Base-by-base conservation (phyloP, 2,329 filamentous ascomycete species). In the Penicillium sp. region DNA sequence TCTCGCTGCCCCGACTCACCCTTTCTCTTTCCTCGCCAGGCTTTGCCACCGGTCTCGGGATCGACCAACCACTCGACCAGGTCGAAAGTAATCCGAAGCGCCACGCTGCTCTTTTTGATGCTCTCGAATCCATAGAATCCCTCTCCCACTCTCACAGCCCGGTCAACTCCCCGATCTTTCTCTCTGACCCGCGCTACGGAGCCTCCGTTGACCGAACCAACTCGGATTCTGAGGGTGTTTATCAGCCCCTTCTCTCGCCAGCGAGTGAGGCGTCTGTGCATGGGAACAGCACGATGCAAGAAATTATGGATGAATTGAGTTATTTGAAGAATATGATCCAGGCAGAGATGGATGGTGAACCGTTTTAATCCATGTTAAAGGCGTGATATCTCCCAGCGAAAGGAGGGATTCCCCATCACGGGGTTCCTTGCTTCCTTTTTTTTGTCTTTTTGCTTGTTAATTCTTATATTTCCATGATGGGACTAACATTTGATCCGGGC, bases 221-320 rank as follows among this genome's bases (percentile, higher is more conserved):
- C 1, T 26, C 32, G 7, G 46, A 50, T 33, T 11, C 8, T 8
- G 36, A 33, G n/a, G 45, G 46, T 32, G 26, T 43, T 5, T 43
- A 53, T 40, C 41, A 52, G 45, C 13, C 43, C 42, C 39, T 45
- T 32, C 33, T 59, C 48, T 39, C 51, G 56, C 35, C 56, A 25
- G 49, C 49, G 7, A 56, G 57, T 41, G 47, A 56, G 43, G 48
- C 52, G 5, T 58, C 57, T 12, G 44, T 64, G 32, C 48, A 52
- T 26, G 58, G 63, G 3, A 66, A 67, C 49, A 66, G 59, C 33
- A 68, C 67, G 13, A 73, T 78, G 65, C 69, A 73, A 52, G 70
- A 76, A 53, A 61, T 78, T 49, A 67, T 78, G 57, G 71, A 73
- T 52, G 76, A 79, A 51, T 62, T 78, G 60, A 73, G 74, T 46